phyloP scores from a whole-genome alignment of 257 asterid genomes.

The Rubia yunnanensis region DNA sequence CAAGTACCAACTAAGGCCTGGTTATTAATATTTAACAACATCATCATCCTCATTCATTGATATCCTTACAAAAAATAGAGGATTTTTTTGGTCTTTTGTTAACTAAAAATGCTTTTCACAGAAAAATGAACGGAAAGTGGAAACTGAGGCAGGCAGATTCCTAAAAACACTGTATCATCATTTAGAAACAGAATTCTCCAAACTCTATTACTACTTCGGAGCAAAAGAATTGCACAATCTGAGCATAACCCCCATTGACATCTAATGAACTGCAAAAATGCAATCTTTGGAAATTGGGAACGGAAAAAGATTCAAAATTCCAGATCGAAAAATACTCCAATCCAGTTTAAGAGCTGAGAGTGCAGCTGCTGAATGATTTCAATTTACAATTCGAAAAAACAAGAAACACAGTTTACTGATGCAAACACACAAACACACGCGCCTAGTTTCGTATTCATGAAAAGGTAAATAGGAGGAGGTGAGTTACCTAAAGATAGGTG shows the following conservation, averaged over 20 bases:
- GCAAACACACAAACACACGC: not conserved
- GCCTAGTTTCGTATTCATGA: not conserved
- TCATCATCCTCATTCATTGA: not conserved
- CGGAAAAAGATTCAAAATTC: not conserved
- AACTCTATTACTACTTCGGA: not conserved
- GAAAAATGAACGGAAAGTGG: no score
- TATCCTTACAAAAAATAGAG: no score
- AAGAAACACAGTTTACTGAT: not conserved
- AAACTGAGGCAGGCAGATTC: not conserved
- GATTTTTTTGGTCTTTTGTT: no score
- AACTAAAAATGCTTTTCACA: no score
- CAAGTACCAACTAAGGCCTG: no score
- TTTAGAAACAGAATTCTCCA: not conserved
- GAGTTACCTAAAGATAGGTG: not conserved
- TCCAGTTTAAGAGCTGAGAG: not conserved
- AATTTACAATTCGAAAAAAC: no score
- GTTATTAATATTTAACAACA: not conserved
- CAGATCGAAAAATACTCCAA: not conserved
- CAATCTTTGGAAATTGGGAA: not conserved
- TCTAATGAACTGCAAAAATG: not conserved
- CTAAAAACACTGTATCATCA: no score
- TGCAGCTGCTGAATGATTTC: not conserved
- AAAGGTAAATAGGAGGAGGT: not conserved
- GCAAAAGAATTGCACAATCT: not conserved
- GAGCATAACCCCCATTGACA: not conserved